Evolutionary conservation across 1,284 basidiomycete genomes (phyloP), one percentile per base, ranked within the genome.

Genomic region (Inonotus obliquus): DNA sequence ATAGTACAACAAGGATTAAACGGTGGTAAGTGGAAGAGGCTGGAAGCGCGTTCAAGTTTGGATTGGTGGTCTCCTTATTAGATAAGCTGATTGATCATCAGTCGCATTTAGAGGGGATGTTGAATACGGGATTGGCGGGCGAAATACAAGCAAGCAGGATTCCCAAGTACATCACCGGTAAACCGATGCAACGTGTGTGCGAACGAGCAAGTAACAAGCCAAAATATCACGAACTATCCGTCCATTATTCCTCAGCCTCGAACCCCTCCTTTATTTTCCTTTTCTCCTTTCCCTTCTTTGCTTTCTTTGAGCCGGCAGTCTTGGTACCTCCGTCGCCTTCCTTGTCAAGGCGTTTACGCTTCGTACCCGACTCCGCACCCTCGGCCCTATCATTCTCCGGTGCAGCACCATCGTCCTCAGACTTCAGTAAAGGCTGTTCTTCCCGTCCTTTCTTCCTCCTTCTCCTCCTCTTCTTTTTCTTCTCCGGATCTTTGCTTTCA

Each of bases 401-500:
- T n/a, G n/a, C 32, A 10, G 7, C 10, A 6, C 25, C 27, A 17
- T 52, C 17, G 10, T 35, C 35, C 17, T 32, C 29, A 14, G 19
- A 11, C 2, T 52, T 52, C 25, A 44, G 38, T 39, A 4, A 2
- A 10, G 41, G 9, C 23, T 55, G 14, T n/a, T 52, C n/a, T 45
- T 59, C 23, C 13, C 38, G 44, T 13, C 37, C 37, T 53, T 58
- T 67, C 59, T 68, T 70, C 63, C 67, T 67, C 62, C 71, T 71
- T 64, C 71, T 71, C 53, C 68, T 68, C 63, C 71, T 71, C 60
- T 69, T 68, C n/a, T 66, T 66, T 59, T 68, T 68, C 38, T 67
- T 65, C 60, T 65, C 57, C 63, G 74, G 71, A 57, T 66, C 49
- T 41, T 57, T 59, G 37, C 61, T 60, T 19, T 27, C 63, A 5